These are phyloP conservation scores for Choricystis sp. DNA, from an alignment of 139 green algal species.

Conservation along the genomic window DNA sequence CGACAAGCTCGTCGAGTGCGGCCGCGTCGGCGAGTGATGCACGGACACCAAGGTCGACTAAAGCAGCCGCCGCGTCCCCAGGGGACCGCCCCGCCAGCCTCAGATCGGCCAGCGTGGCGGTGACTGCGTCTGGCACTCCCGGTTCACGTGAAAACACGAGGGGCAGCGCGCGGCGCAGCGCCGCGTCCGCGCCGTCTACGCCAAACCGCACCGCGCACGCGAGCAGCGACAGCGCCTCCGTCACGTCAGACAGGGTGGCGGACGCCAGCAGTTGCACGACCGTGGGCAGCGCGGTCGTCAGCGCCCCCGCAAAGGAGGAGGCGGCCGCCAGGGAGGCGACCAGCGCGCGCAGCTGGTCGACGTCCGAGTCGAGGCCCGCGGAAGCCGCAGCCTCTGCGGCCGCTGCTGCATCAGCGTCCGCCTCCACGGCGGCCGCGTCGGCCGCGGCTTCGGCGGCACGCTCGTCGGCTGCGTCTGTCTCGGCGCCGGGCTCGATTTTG, in stretches of 20 bases:
- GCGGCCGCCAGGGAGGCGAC: slow-evolving; percentile 55
- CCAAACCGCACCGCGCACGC: slow-evolving; percentile 48
- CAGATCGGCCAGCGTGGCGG: slow-evolving; percentile 52
- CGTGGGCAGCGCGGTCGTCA: slow-evolving; percentile 23
- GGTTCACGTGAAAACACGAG: slow-evolving; percentile 70
- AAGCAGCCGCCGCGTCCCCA: slow-evolving; percentile 23
- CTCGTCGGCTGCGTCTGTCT: slow-evolving; percentile 3
- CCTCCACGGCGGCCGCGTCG: background rate
- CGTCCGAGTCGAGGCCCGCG: slow-evolving; percentile 5
- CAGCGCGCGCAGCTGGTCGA: slow-evolving; percentile 30
- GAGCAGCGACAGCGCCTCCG: slow-evolving; percentile 55
- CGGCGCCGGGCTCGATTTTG: background rate
- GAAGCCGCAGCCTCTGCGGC: slow-evolving; percentile 5
- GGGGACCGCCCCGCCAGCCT: slow-evolving; percentile 32
- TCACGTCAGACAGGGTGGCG: slow-evolving; percentile 32
- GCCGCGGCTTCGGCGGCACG: background rate
- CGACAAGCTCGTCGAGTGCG: slow-evolving; percentile 48
- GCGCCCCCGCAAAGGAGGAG: slow-evolving; percentile 30
- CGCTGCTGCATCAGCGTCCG: background rate
- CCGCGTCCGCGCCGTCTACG: slow-evolving; percentile 22
- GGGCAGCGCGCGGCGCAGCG: slow-evolving; percentile 54
- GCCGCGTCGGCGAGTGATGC: slow-evolving; percentile 53
- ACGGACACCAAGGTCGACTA: slow-evolving; percentile 37
- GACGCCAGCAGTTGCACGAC: slow-evolving; percentile 51
- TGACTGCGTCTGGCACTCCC: slow-evolving; percentile 36